Evolutionary conservation across 345 rosid genomes (phyloP), one percentile per base, ranked within the genome.

Genomic region (Limnanthes douglasii): DNA sequence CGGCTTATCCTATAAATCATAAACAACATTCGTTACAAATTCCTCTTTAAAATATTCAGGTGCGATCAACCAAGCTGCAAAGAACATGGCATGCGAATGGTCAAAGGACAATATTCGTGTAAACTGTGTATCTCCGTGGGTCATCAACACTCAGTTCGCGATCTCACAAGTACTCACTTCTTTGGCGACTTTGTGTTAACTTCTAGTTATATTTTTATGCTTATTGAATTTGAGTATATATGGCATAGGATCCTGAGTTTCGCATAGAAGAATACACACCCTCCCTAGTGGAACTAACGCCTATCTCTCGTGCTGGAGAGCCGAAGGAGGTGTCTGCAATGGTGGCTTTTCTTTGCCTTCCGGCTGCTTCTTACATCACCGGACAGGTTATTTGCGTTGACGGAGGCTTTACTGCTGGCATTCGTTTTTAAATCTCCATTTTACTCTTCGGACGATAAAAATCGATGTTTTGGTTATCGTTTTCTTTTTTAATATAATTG

Each of bases 281-380:
- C n/a, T 9, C 30, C 3, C n/a, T 26, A 12, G 6, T 2, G 2
- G 2, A 9, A 12, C 8, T 9, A 26, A 26, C 3, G 3, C 83
- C 83, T 4, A 64, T 70, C 15, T 52, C 53, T 51, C 82, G 83
- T 1, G 34, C 67, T 5, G 82, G 73, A 25, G 78, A 77, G 39
- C 51, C 88, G 2, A 42, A 48, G 41, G 83, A 78, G 51, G 88
- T 73, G 0, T 61, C 83, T 9, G 65, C 74, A 1, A 39, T 60
- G 3, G 79, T 64, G 13, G 76, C 63, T 15, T 78, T 54, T 56
- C 72, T 73, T 37, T 68, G 83, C 62, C 56, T 70, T 7, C 83
- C 83, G 0, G 71, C 76, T 6, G 53, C 88, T 20, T 65, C 83
- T 24, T 73, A 78, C 51, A 70, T 73, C 21, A 78, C 78, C 0